Evolutionary conservation across 192 early-diverging fungal genomes (phyloP).

Genomic region (Nowakowskiella sp.): DNA sequence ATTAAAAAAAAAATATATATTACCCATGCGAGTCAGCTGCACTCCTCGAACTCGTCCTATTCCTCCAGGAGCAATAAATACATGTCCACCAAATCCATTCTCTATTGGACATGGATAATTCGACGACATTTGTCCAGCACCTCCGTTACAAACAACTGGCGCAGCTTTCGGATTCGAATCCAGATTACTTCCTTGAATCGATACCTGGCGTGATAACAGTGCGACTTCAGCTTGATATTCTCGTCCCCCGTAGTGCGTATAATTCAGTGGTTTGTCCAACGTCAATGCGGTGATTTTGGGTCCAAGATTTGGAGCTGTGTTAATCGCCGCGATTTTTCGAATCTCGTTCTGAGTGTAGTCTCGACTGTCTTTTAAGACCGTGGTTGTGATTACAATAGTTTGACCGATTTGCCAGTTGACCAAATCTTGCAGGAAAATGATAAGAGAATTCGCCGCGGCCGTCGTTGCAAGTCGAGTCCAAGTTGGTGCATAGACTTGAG

Average conservation of each 20-base stretch:
- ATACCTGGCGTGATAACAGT: constrained; percentile 9
- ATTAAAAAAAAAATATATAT: neutral
- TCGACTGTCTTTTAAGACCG: constrained; percentile 16
- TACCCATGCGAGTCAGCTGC: constrained; percentile 16
- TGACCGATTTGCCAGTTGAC: constrained; percentile 20
- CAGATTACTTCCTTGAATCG: constrained; percentile 14
- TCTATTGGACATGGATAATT: constrained; percentile 8
- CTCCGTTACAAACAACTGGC: no score
- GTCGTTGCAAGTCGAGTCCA: constrained; percentile 21
- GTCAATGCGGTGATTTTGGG: constrained; percentile 5
- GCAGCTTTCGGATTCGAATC: constrained; percentile 10
- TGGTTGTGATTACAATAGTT: constrained; percentile 19
- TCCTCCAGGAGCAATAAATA: constrained; percentile 10
- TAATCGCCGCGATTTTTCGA: constrained; percentile 2
- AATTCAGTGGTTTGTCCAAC: constrained; percentile 7
- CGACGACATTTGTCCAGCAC: neutral
- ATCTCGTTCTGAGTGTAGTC: constrained; percentile 19
- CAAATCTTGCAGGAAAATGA: constrained; percentile 14
- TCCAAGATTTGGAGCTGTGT: constrained; percentile 2
- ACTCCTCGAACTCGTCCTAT: constrained; percentile 12
- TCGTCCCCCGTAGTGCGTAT: constrained; percentile 18
- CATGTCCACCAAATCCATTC: constrained; percentile 17
- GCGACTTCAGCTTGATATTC: constrained; percentile 26
- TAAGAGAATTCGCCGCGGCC: constrained; percentile 2
- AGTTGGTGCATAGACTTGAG: constrained; percentile 15